A percentile compares a stretch with the other conserved stretches of the same genome.
Evolutionary conservation across 257 asterid genomes (phyloP).

Genomic region (Mitragyna speciosa): DNA sequence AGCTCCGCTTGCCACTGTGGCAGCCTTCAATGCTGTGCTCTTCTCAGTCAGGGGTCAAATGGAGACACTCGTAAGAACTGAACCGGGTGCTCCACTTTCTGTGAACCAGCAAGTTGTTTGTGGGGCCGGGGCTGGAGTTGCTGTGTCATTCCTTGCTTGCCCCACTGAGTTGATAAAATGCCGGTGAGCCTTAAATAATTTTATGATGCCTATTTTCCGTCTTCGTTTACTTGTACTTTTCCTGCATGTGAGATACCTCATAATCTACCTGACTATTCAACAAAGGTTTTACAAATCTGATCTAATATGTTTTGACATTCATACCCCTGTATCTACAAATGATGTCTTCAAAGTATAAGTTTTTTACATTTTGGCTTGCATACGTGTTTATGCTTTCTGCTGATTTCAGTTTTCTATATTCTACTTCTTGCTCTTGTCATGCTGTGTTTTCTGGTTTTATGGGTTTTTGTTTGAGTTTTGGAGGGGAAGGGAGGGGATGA

Average conservation of each 20-base stretch:
- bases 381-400: not conserved
- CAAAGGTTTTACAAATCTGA: no score
- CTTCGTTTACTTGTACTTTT: not conserved
- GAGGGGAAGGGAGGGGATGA: not conserved
- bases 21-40: constrained; percentile 81
- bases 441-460: not conserved
- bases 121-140: constrained; percentile 93
- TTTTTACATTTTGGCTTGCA: not conserved
- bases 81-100: constrained; percentile 65
- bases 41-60: constrained; percentile 81
- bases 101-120: constrained; percentile 71
- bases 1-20: constrained; percentile 88
- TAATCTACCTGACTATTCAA: not conserved
- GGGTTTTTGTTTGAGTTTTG: no score
- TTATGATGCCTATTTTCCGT: not conserved
- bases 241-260: not conserved
- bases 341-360: not conserved
- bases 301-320: not conserved
- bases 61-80: constrained; percentile 72
- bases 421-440: not conserved
- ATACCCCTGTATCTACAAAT: not conserved
- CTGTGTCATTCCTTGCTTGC: constrained; percentile 82
- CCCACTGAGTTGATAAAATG: constrained; percentile 91
- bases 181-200: constrained; percentile 44
- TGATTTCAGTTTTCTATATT: not conserved